Percentiles rank a stretch among this genome's conserved stretches.
Conservation (phyloP, 257 asterid genomes). For the Nicotiana paniculata region DNA sequence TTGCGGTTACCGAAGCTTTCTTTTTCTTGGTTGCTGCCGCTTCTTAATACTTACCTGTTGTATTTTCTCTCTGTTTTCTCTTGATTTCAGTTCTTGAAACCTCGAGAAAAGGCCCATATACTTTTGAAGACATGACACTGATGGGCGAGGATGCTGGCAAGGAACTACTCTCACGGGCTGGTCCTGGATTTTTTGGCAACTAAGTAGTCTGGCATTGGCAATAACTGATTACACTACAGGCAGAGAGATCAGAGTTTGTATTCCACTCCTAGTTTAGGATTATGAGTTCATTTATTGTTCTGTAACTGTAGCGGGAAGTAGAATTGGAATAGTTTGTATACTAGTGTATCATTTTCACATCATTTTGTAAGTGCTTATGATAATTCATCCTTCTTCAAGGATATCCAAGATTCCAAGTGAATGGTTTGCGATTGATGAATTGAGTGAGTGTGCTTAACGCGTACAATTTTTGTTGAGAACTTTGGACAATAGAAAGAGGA, state of each 20-base stretch:
- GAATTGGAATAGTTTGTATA: not conserved
- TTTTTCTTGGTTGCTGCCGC: not conserved
- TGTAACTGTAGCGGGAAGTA: not conserved
- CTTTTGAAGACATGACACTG: constrained; percentile 56
- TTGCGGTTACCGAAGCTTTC: not conserved
- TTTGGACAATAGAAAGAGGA: not conserved
- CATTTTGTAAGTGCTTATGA: not conserved
- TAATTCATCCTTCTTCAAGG: not conserved
- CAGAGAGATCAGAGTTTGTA: not conserved
- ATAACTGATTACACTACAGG: not conserved
- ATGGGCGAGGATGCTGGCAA: constrained; percentile 93
- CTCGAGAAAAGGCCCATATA: constrained; percentile 64
- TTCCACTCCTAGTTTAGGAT: constrained; percentile 7
- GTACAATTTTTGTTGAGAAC: not conserved
- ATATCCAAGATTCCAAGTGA: not conserved
- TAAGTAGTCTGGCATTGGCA: not conserved
- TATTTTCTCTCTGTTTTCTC: not conserved
- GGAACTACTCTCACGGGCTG: constrained; percentile 79
- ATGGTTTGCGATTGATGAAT: not conserved
- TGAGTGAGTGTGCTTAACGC: not conserved
- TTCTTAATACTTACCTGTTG: not conserved
- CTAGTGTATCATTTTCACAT: not conserved
- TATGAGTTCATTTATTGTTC: constrained; percentile 1
- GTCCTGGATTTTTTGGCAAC: constrained; percentile 61
- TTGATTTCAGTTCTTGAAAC: constrained; percentile 60